Percentiles rank a stretch among this genome's conserved stretches.
Evolutionary conservation across 257 asterid species (phyloP).

Genomic region (Galeopsis tetrahit): DNA sequence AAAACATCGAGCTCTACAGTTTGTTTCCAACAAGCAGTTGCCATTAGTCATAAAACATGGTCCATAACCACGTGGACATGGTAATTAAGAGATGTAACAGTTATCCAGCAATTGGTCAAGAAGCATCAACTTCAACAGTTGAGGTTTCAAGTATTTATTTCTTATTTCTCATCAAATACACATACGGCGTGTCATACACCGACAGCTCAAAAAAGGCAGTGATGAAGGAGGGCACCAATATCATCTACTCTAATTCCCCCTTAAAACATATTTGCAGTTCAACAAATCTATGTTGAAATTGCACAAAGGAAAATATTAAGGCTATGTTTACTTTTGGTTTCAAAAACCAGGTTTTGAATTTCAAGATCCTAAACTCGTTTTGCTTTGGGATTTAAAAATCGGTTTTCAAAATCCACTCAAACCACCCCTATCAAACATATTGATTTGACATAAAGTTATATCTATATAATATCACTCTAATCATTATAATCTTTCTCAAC

Average conservation of each 20-base stretch:
- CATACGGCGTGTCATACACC: background rate
- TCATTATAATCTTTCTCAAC: no score
- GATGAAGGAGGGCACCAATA: slow-evolving; percentile 1
- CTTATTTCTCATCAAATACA: slow-evolving; percentile 22
- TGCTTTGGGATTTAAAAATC: no score
- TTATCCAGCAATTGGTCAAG: background rate
- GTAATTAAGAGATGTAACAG: background rate
- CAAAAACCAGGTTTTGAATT: no score
- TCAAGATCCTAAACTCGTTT: no score
- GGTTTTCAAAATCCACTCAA: no score
- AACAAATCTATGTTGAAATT: background rate
- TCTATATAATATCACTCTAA: no score
- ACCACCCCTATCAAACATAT: no score
- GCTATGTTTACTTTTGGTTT: no score
- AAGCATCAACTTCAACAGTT: slow-evolving; percentile 13
- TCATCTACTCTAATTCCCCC: slow-evolving; percentile 13
- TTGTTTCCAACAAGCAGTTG: background rate
- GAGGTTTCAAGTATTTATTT: slow-evolving; percentile 22
- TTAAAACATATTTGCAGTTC: slow-evolving; percentile 36
- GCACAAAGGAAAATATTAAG: no score
- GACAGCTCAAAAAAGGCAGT: slow-evolving; percentile 1
- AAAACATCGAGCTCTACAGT: no score
- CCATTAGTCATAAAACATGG: background rate
- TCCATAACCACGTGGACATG: background rate
- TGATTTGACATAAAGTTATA: no score